Evolutionary conservation across 345 rosid species (phyloP).

Genomic region (Chamaenerion angustifolium): DNA sequence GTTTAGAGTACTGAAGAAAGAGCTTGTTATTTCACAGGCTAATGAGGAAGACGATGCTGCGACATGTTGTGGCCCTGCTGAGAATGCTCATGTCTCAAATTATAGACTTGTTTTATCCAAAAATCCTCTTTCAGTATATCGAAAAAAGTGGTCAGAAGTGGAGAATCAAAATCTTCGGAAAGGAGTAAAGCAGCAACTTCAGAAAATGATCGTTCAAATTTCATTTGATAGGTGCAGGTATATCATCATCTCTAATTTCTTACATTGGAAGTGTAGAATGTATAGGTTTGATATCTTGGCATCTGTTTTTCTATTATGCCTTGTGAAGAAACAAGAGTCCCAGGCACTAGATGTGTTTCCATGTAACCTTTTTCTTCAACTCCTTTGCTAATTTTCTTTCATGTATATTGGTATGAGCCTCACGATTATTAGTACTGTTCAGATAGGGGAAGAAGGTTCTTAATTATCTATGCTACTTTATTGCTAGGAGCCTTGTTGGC

Average conservation of each 20-base stretch:
- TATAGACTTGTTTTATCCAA: conserved; percentile 38
- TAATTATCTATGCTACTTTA: too few relatives aligned
- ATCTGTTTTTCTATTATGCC: too few relatives aligned
- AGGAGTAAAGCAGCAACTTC: conserved; percentile 68
- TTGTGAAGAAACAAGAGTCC: too few relatives aligned
- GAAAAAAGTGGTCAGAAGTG: conserved; percentile 50
- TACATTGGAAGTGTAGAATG: not conserved
- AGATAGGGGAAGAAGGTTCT: too few relatives aligned
- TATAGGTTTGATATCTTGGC: not conserved
- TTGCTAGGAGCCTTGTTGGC: too few relatives aligned
- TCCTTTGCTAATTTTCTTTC: not conserved
- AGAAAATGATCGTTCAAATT: conserved; percentile 43
- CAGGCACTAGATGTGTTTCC: too few relatives aligned
- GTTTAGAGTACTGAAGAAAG: not conserved
- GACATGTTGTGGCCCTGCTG: conserved; percentile 46
- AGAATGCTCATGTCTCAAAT: conserved; percentile 52
- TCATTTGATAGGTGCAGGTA: conserved; percentile 57
- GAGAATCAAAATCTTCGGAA: conserved; percentile 63
- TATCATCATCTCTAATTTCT: not conserved
- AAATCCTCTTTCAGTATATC: conserved; percentile 38
- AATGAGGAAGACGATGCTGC: conserved; percentile 33
- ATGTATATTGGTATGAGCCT: not conserved
- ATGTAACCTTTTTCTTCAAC: not conserved
- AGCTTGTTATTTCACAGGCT: conserved; percentile 31
- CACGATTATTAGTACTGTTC: too few relatives aligned